phyloP scores from a whole-genome alignment of 371 early-diverging fungal species.

The Fennellomyces sp. region DNA sequence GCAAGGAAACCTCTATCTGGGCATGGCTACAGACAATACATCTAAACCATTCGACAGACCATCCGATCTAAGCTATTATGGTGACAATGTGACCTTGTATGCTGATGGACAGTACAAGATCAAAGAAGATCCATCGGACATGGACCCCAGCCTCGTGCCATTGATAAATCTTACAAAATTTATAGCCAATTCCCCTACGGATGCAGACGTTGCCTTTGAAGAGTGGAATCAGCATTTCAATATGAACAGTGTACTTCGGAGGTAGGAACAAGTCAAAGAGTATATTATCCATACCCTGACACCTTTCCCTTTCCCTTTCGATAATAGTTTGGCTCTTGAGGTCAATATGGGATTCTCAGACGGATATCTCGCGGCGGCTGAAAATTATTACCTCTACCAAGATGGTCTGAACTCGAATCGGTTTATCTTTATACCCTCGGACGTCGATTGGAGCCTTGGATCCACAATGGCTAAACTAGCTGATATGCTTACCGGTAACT shows the following conservation, averaged over 20 bases:
- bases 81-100: constrained; percentile 21
- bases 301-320: not conserved
- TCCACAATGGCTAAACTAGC: constrained; percentile 1
- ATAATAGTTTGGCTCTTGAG: constrained; percentile 35
- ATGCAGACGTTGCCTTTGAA: constrained; percentile 1
- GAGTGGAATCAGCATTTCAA: constrained; percentile 33
- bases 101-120: constrained; percentile 22
- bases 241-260: constrained; percentile 35
- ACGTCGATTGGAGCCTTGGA: constrained; percentile 36
- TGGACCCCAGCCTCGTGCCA: constrained; percentile 3
- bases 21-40: constrained; percentile 2
- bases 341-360: constrained; percentile 38
- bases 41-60: not conserved
- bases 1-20: constrained; percentile 39
- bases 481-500: constrained; percentile 28
- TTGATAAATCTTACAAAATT: constrained; percentile 37
- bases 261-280: constrained; percentile 19
- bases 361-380: constrained; percentile 32
- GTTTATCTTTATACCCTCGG: constrained; percentile 33
- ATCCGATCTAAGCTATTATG: constrained; percentile 24
- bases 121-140: constrained; percentile 21
- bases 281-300: not conserved
- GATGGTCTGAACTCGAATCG: not conserved
- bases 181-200: constrained; percentile 23
- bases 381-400: constrained; percentile 38